Evolutionary conservation across 2,329 filamentous ascomycete species (phyloP).

Genomic region (Fusarium chlamydosporum): DNA sequence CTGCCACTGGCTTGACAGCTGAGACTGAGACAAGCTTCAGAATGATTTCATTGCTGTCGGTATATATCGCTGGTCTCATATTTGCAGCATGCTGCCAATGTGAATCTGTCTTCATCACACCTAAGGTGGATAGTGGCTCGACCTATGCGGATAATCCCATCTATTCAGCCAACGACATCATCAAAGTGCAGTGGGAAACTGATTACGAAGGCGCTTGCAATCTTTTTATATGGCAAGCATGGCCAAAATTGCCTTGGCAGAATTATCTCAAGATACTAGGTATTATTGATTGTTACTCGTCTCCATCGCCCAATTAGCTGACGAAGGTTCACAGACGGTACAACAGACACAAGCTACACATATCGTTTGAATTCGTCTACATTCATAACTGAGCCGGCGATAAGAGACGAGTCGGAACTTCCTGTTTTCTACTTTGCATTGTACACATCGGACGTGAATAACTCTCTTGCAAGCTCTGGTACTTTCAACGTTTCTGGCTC

Average conservation of each 20-base stretch:
- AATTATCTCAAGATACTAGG: not conserved
- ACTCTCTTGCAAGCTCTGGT: not conserved
- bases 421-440: conserved; percentile 12
- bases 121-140: fast-evolving
- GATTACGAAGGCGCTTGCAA: not conserved
- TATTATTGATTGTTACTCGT: fast-evolving
- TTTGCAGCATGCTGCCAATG: not conserved
- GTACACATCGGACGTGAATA: not conserved
- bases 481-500: conserved; percentile 7
- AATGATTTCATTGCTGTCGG: fast-evolving
- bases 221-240: conserved; percentile 6
- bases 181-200: conserved; percentile 14
- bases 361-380: not conserved
- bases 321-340: not conserved
- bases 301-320: fast-evolving
- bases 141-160: not conserved
- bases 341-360: not conserved
- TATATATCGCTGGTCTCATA: fast-evolving
- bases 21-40: fast-evolving
- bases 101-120: conserved; percentile 1
- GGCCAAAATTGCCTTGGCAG: not conserved
- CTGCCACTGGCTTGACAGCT: fast-evolving
- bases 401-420: not conserved
- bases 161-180: not conserved
- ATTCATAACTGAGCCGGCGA: not conserved